Evolutionary conservation across 202 grass and related monocot species (phyloP).

Genomic region (Setaria italica): DNA sequence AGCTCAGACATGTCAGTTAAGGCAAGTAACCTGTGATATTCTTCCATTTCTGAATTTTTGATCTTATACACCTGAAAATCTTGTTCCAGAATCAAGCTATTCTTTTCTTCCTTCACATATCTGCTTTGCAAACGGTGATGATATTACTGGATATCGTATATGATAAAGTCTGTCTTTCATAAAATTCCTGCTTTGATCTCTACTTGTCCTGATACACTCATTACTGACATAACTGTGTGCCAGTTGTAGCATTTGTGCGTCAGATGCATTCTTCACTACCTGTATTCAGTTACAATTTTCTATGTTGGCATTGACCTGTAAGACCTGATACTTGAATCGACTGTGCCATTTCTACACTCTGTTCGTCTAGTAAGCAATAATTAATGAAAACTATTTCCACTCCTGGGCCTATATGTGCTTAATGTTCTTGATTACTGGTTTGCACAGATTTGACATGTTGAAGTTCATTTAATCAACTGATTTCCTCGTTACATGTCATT

Average conservation of each 20-base stretch:
- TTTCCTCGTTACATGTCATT: not conserved
- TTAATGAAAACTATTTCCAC: not conserved
- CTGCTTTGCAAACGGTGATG: not conserved
- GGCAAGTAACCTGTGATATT: conserved; percentile 53
- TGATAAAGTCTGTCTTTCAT: not conserved
- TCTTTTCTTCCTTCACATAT: not conserved
- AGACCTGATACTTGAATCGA: not conserved
- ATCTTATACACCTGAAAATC: not conserved
- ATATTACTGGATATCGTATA: not conserved
- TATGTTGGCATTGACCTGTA: not conserved
- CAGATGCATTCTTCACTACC: not conserved
- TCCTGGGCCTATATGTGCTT: not conserved
- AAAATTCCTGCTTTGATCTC: not conserved
- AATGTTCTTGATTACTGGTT: conserved; percentile 18
- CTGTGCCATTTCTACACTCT: not conserved
- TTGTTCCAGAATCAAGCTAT: conserved; percentile 3
- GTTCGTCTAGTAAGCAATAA: not conserved
- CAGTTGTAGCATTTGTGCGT: not conserved
- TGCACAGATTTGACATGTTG: not conserved
- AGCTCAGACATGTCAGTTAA: conserved; percentile 83
- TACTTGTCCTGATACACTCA: not conserved
- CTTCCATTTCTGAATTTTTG: conserved; percentile 11
- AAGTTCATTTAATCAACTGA: conserved; percentile 1
- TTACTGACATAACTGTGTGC: not conserved
- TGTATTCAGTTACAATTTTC: not conserved